Evolutionary conservation across 2,329 filamentous ascomycete species (phyloP).

Genomic region (Arthroderma sp.): DNA sequence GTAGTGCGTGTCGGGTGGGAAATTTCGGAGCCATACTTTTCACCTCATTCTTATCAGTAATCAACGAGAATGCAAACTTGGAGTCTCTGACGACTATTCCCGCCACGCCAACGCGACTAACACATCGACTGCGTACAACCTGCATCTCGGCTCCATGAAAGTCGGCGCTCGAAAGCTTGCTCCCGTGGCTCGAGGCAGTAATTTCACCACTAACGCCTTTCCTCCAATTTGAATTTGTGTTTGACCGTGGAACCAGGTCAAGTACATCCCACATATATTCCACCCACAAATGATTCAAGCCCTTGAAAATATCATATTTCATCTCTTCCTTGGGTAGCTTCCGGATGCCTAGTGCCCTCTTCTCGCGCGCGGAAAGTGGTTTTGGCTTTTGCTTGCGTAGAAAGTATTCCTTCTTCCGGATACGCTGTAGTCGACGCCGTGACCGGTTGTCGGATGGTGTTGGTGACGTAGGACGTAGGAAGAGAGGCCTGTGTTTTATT

Average conservation of each 20-base stretch:
- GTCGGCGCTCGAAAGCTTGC: conserved; percentile 70
- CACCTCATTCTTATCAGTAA: conserved; percentile 57
- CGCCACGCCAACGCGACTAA: conserved; percentile 65
- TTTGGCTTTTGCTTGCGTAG: conserved; percentile 43
- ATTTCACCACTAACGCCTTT: conserved; percentile 26
- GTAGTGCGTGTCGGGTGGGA: too few relatives aligned
- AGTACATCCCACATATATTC: conserved; percentile 76
- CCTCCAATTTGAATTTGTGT: conserved; percentile 21
- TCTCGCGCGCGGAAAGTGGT: conserved; percentile 69
- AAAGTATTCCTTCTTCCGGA: conserved; percentile 38
- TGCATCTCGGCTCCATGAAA: conserved; percentile 77
- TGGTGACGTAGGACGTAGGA: conserved; percentile 65
- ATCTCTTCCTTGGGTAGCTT: conserved; percentile 57
- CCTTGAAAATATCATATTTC: conserved; percentile 64
- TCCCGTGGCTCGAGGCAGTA: conserved; percentile 43
- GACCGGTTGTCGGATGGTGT: conserved; percentile 41
- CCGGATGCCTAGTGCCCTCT: conserved; percentile 60
- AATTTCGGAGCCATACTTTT: conserved; percentile 49
- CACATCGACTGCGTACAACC: conserved; percentile 70
- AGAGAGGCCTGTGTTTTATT: conserved; percentile 68
- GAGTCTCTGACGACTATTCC: conserved; percentile 86
- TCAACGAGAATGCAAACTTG: conserved; percentile 72
- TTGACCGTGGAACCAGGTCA: conserved; percentile 35
- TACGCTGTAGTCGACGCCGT: conserved; percentile 41
- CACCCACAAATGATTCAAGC: conserved; percentile 67